Evolutionary conservation across 495 filamentous ascomycete species (phyloP).

Genomic region (Diplogelasinospora grovesii): DNA sequence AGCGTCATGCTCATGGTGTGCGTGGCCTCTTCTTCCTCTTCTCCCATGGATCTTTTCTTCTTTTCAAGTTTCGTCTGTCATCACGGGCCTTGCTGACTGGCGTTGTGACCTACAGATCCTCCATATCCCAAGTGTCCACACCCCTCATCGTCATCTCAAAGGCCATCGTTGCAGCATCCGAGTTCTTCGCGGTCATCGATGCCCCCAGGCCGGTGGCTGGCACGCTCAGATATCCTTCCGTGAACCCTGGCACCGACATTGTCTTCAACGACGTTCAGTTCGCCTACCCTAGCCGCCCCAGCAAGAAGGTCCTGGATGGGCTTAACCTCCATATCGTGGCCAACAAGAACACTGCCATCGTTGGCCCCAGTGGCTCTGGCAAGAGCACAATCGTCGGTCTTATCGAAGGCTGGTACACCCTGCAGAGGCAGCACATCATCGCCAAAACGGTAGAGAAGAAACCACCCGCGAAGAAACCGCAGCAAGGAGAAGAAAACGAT

Average conservation of each 20-base stretch:
- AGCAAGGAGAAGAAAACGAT: background rate
- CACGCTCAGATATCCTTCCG: constrained; percentile 32
- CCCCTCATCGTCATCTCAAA: constrained; percentile 38
- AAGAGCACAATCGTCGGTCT: constrained; percentile 58
- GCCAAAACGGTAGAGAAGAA: constrained; percentile 12
- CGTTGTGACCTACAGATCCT: constrained; percentile 43
- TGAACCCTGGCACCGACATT: constrained; percentile 40
- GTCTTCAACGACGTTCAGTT: constrained; percentile 50
- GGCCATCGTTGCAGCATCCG: constrained; percentile 40
- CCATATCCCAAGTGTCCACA: constrained; percentile 36
- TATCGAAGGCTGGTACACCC: constrained; percentile 53
- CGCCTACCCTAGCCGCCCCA: constrained; percentile 53
- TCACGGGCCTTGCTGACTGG: no score
- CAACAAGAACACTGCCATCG: constrained; percentile 73
- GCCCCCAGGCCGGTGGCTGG: constrained; percentile 33
- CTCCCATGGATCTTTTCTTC: no score
- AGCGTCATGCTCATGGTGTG: no score
- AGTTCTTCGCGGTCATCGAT: constrained; percentile 47
- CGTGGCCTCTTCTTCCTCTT: no score
- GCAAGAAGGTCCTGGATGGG: constrained; percentile 43
- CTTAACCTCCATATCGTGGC: constrained; percentile 52
- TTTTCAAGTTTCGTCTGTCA: no score
- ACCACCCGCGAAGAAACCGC: constrained; percentile 2
- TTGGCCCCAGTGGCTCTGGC: constrained; percentile 65
- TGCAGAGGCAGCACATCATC: constrained; percentile 5